These are phyloP conservation scores for Nematodospora valgi DNA, from an alignment of 805 yeast species.

Conservation along the genomic window DNA sequence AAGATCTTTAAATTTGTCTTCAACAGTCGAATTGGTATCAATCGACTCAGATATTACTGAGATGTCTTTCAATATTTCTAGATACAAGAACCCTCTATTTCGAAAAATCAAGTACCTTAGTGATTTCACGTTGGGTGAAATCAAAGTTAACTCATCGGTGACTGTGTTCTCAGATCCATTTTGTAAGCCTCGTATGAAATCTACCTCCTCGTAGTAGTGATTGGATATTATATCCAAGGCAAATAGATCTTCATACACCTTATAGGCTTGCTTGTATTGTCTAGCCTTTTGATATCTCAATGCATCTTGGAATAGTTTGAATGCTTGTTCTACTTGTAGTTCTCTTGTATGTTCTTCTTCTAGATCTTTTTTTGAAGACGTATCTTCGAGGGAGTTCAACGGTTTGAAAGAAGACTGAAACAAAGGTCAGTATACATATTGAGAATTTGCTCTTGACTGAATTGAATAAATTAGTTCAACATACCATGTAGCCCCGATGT, in stretches of 20 bases:
- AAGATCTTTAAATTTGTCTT: conserved; percentile 20
- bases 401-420: conserved; percentile 70
- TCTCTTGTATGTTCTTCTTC: conserved; percentile 91
- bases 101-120: conserved; percentile 76
- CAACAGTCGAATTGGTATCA: background rate
- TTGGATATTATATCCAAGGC: conserved; percentile 59
- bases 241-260: conserved; percentile 60
- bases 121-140: conserved; percentile 69
- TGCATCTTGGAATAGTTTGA: conserved; percentile 70
- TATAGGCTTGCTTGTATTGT: conserved; percentile 47
- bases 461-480: too few relatives aligned
- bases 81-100: conserved; percentile 73
- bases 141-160: conserved; percentile 38
- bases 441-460: too few relatives aligned
- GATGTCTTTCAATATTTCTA: conserved; percentile 33
- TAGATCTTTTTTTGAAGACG: conserved; percentile 48
- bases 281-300: conserved; percentile 54
- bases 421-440: too few relatives aligned
- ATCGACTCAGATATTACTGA: conserved; percentile 11
- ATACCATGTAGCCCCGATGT: too few relatives aligned
- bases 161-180: conserved; percentile 31
- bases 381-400: conserved; percentile 70
- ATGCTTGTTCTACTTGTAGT: conserved; percentile 84
- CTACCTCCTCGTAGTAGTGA: conserved; percentile 39
- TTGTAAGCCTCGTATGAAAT: conserved; percentile 36